Percentiles rank a stretch among this genome's conserved stretches.
Conservation (phyloP, 1,284 basidiomycete species). For the Trichosporon sp. region DNA sequence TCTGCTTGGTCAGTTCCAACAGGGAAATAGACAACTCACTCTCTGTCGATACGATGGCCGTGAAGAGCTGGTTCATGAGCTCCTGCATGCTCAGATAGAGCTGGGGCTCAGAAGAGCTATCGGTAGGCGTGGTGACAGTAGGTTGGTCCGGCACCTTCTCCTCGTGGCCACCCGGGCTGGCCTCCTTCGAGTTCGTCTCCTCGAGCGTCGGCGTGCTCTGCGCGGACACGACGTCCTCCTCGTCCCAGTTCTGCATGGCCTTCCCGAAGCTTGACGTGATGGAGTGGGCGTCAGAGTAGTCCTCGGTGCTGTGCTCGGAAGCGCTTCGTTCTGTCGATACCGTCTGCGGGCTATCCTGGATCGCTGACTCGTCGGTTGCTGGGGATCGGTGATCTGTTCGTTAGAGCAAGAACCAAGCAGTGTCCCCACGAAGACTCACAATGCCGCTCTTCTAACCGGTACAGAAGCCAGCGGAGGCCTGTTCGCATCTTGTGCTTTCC, state of each 20-base stretch:
- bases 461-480: conserved; percentile 45
- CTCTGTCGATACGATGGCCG: conserved; percentile 39
- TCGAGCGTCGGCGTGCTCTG: conserved; percentile 13
- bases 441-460: conserved; percentile 39
- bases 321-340: not conserved
- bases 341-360: not conserved
- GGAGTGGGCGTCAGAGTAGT: conserved; percentile 27
- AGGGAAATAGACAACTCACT: conserved; percentile 24
- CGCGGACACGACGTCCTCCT: not conserved
- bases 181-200: not conserved
- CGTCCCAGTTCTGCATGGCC: not conserved
- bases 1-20: conserved; percentile 19
- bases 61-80: conserved; percentile 38
- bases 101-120: not conserved
- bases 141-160: conserved; percentile 5
- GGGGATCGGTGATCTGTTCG: not conserved
- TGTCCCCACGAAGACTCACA: conserved; percentile 26
- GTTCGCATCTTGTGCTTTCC: conserved; percentile 49
- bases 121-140: not conserved
- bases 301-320: conserved; percentile 10
- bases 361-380: not conserved
- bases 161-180: not conserved
- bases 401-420: not conserved
- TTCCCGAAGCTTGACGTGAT: conserved; percentile 29
- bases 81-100: conserved; percentile 29